phyloP scores from a whole-genome alignment of 2,329 filamentous ascomycete genomes.

The Gnomoniopsis sp. region DNA sequence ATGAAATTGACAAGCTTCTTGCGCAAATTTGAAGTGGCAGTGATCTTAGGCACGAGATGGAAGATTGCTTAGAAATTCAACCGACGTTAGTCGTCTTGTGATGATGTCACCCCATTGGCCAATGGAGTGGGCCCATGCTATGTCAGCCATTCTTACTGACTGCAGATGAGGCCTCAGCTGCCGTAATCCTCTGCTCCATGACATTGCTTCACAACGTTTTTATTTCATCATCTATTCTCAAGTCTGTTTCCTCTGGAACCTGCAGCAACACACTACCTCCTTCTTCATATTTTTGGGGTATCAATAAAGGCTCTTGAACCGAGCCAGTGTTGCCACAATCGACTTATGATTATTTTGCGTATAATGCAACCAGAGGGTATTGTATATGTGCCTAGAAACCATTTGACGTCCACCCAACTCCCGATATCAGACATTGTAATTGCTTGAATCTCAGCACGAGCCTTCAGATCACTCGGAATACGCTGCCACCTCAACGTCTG shows the following conservation, averaged over 20 bases:
- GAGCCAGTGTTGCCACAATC: no score
- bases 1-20: not conserved
- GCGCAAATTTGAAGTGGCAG: not conserved
- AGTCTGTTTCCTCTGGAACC: no score
- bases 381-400: not conserved
- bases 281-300: no score
- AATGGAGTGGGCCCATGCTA: not conserved
- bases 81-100: not conserved
- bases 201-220: no score
- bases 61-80: not conserved
- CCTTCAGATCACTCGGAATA: not conserved
- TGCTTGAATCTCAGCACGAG: no score
- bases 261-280: no score
- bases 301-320: no score
- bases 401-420: not conserved
- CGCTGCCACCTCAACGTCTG: not conserved
- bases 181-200: no score
- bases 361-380: not conserved
- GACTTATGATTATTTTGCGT: no score
- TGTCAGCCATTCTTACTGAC: no score
- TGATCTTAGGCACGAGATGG: not conserved
- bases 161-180: no score
- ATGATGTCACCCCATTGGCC: conserved; percentile 9
- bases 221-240: no score
- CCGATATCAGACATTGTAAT: not conserved